These are phyloP conservation scores for Curvularia sp. DNA, from an alignment of 2,329 filamentous ascomycete genomes.

Conservation along the genomic window DNA sequence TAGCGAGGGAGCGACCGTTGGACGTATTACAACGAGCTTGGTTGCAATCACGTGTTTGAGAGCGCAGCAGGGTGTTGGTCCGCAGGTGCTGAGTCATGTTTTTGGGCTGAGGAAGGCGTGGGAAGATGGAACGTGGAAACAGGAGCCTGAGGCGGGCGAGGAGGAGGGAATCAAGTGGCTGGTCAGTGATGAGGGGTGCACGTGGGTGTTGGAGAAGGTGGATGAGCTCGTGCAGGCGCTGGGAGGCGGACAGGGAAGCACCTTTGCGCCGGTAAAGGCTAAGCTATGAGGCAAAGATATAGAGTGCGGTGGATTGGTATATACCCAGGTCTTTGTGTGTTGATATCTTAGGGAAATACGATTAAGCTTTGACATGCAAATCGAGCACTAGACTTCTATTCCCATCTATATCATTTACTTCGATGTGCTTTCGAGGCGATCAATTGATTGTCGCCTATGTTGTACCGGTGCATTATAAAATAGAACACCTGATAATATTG, in stretches of 20 bases:
- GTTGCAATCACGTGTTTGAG: conserved; percentile 77
- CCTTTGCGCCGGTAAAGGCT: conserved; percentile 40
- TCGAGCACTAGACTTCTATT: background rate
- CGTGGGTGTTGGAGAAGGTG: conserved; percentile 68
- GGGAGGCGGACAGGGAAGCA: conserved; percentile 38
- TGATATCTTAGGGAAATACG: background rate
- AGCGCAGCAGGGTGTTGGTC: conserved; percentile 80
- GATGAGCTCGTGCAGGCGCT: conserved; percentile 64
- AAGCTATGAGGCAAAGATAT: conserved; percentile 25
- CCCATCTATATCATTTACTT: background rate
- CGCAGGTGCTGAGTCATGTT: conserved; percentile 81
- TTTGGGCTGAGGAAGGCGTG: conserved; percentile 80
- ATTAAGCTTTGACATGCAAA: background rate
- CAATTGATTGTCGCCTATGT: background rate
- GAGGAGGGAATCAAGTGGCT: conserved; percentile 67
- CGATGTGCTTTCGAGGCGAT: background rate
- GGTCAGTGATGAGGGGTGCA: conserved; percentile 68
- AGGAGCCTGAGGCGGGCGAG: conserved; percentile 55
- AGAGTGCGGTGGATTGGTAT: background rate
- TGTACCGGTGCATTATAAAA: background rate
- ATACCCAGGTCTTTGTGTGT: conserved; percentile 1
- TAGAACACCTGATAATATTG: background rate
- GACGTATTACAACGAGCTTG: conserved; percentile 74
- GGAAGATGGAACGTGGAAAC: conserved; percentile 67
- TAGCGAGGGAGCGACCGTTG: conserved; percentile 61